Base-by-base conservation (phyloP, 768 basidiomycete genomes). In the Hysterangium stoloniferum region DNA sequence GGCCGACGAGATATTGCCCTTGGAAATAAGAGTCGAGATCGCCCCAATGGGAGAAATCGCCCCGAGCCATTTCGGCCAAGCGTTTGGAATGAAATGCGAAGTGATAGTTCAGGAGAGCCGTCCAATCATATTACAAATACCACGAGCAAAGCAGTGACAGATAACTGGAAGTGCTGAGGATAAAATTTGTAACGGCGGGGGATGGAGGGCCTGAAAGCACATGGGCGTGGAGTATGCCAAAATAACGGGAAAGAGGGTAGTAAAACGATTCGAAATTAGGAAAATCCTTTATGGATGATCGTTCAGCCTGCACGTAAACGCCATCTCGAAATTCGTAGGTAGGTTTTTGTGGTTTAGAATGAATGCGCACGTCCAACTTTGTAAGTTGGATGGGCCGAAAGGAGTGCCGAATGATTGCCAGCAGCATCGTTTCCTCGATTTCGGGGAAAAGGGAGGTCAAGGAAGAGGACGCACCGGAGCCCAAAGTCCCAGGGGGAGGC, bases 61-160 rank as follows among this genome's bases (percentile, higher is more conserved):
- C 47, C 20, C 29, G 22, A n/a, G 35, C n/a, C 47, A 48, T 48
- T 28, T 48, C 47, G 22, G 47, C 34, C 8, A 48, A 15, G 19
- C 47, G 47, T 25, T 37, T 48, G 12, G 20, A 11, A 20, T 41
- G 38, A 8, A 41, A 9, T 20, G 38, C 38, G 38, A 41, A 41
- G 20, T 41, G 38, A 20, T 41, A 41, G 38, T 41, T 41, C 8
- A 41, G 38, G 38, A 41, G 11, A 8, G 38, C 38, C 11, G 38
- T 41, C 38, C 38, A 41, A 8, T 41, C 38, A 41, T 41, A 41
- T 8, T 41, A 11, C 9, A 41, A 20, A 20, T 41, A 41, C 9
- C 11, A 8, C 12, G 9, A 9, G 20, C 22, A 41, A 9, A 41
- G 38, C 11, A 20, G 22, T 11, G 9, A 20, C 12, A 41, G 38